Conservation (phyloP, 208 protist genomes). For the Wallacemonas rigidus region DNA sequence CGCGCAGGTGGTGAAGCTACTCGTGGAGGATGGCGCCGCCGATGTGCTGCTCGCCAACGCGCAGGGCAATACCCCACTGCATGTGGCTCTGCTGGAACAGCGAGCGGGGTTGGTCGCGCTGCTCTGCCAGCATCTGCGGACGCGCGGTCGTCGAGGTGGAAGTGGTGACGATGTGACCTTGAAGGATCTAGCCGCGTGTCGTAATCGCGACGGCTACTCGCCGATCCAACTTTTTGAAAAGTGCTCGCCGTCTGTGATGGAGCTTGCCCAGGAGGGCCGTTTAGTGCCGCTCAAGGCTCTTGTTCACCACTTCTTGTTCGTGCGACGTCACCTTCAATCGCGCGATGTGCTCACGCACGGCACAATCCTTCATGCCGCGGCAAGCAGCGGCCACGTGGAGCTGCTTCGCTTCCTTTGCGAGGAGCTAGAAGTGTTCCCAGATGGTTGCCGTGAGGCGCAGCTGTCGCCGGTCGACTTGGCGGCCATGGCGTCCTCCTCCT, state of each 20-base stretch:
- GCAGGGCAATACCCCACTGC: constrained; percentile 48
- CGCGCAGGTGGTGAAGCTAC: constrained; percentile 36
- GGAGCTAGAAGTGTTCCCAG: constrained; percentile 39
- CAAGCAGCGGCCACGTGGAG: constrained; percentile 36
- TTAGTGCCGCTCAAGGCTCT: constrained; percentile 50
- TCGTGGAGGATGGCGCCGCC: constrained; percentile 50
- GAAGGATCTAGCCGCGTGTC: constrained; percentile 20
- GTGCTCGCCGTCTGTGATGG: constrained; percentile 52
- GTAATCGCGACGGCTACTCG: constrained; percentile 53
- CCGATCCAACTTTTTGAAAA: constrained; percentile 60
- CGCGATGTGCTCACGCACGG: constrained; percentile 39
- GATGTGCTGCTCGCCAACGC: constrained; percentile 31
- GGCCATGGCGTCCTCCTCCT: constrained; percentile 8
- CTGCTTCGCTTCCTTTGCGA: constrained; percentile 60
- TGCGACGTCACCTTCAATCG: constrained; percentile 24
- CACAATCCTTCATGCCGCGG: constrained; percentile 54
- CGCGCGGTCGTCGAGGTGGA: not conserved
- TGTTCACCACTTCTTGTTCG: constrained; percentile 75
- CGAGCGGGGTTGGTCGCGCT: constrained; percentile 49
- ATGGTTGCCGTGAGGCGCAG: not conserved
- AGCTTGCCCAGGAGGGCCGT: constrained; percentile 65
- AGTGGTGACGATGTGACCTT: constrained; percentile 25
- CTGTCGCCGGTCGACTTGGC: constrained; percentile 18
- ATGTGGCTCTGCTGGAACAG: constrained; percentile 54
- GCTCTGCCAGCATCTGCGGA: constrained; percentile 55